A percentile compares a stretch with the other conserved stretches of the same genome.
Evolutionary conservation across 495 filamentous ascomycete species (phyloP).

Genomic region (Amorphotheca resinae): DNA sequence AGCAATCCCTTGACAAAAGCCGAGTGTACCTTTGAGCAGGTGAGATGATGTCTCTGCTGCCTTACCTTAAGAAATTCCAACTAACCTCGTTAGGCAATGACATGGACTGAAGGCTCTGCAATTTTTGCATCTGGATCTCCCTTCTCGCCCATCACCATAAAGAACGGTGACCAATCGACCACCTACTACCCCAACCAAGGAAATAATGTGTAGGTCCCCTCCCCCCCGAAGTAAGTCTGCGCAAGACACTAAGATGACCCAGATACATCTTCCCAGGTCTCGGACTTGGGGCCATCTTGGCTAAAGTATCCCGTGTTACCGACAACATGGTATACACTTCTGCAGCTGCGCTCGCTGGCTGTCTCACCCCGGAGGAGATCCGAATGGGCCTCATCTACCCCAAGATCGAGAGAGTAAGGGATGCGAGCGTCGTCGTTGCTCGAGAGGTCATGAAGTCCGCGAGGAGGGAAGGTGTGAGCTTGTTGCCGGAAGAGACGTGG

Average conservation of each 20-base stretch:
- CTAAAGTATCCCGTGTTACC: constrained; percentile 77
- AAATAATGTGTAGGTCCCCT: constrained; percentile 42
- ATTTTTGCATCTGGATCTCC: constrained; percentile 94
- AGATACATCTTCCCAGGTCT: constrained; percentile 94
- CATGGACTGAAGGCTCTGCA: constrained; percentile 75
- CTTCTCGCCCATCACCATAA: constrained; percentile 61
- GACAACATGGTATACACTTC: constrained; percentile 95
- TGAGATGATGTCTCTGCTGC: background rate
- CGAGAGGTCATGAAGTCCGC: constrained; percentile 89
- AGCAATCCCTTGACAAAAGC: constrained; percentile 92
- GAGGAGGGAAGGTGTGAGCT: constrained; percentile 42
- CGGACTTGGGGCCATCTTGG: constrained; percentile 85
- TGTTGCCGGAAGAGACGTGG: constrained; percentile 52
- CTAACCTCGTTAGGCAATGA: constrained; percentile 37
- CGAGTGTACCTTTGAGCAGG: constrained; percentile 87
- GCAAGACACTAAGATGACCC: constrained; percentile 20
- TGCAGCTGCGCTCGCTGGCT: constrained; percentile 65
- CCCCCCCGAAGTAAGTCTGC: constrained; percentile 16
- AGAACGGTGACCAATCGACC: constrained; percentile 49
- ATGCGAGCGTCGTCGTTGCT: constrained; percentile 78
- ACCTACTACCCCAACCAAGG: constrained; percentile 86
- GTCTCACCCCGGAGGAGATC: constrained; percentile 68
- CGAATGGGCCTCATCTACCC: constrained; percentile 81
- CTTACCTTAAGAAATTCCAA: background rate
- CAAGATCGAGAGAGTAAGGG: constrained; percentile 79